A percentile compares a stretch with the other conserved stretches of the same genome.
Evolutionary conservation across 345 rosid species (phyloP).

Genomic region (Odontarrhena argentea): DNA sequence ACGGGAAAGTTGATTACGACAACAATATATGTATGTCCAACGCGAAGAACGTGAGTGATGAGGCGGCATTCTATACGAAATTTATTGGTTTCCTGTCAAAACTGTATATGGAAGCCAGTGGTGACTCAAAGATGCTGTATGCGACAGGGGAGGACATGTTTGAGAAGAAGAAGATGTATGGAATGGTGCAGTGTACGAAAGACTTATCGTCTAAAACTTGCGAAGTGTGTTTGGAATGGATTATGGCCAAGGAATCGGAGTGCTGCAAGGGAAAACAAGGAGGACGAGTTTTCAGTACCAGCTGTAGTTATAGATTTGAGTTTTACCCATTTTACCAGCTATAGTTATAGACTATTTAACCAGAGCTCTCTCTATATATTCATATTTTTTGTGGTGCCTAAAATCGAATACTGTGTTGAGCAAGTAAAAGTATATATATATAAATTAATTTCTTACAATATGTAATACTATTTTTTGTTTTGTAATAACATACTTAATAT

Average conservation of each 20-base stretch:
- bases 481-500: too few relatives aligned
- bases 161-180: slow-evolving; percentile 38
- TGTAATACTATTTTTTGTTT: too few relatives aligned
- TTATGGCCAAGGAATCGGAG: slow-evolving; percentile 22
- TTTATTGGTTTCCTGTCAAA: too few relatives aligned
- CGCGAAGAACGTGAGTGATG: slow-evolving; percentile 24
- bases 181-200: slow-evolving; percentile 55
- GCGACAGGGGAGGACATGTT: slow-evolving; percentile 36
- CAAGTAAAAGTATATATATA: too few relatives aligned
- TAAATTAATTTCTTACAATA: too few relatives aligned
- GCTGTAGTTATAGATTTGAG: slow-evolving; percentile 18
- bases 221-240: slow-evolving; percentile 40
- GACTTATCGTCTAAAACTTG: slow-evolving; percentile 45
- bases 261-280: slow-evolving; percentile 20
- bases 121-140: slow-evolving; percentile 37
- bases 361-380: too few relatives aligned
- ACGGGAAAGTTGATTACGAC: slow-evolving; percentile 42
- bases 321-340: neutral
- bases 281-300: slow-evolving; percentile 20
- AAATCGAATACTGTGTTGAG: too few relatives aligned
- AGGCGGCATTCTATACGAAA: slow-evolving; percentile 34
- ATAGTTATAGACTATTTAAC: too few relatives aligned
- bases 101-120: neutral
- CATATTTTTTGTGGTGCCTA: too few relatives aligned
- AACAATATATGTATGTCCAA: slow-evolving; percentile 42